Base-by-base conservation (phyloP, 2,329 filamentous ascomycete genomes). In the Mollisiaceae sp. region DNA sequence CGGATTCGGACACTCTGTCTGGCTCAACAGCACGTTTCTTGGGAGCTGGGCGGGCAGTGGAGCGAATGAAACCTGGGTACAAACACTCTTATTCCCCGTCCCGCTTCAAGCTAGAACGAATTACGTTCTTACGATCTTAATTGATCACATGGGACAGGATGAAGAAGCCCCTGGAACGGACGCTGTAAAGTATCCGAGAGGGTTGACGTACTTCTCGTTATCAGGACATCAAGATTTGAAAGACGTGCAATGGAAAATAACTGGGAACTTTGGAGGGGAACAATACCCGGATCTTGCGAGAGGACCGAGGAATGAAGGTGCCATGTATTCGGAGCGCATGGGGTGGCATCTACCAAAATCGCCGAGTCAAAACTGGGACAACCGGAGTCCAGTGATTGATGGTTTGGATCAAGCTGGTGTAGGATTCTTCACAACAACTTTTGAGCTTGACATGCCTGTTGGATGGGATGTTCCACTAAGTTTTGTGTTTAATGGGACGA, bases 1-100 rank as follows among this genome's bases (percentile, higher is more conserved):
- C 1, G 90, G 85, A 0, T 93, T 86, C 69, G 89, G 87, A 14
- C 85, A 83, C 69, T 86, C 87, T 1, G 82, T 86, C 15, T 93
- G 87, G 86, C 78, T 93, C 8, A 83, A 89, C 71, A 77, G 78
- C 24, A 81, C 80, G 0, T 88, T 87, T 73, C 69, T 93, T 14
- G 88, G 88, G 24, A 89, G 87, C 1, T 89, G 84, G 77, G 39
- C 38, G 4, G 59, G 59, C 18, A 54, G 24, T n/a, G 50, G 50
- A 54, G 24, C 22, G 6, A 54, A 54, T 24, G 8, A 54, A n/a
- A 54, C 50, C 6, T 54, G 50, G 50, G 18, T 32, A 1, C 27
- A 27, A 18, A 54, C 27, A 8, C 18, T 54, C 18, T 2, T 24
- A 5, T 27, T 54, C 24, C 50, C 50, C 8, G 15, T n/a, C 50